Percentiles rank a stretch among this genome's conserved stretches.
Conservation (phyloP, 345 rosid genomes). For the Adansonia digitata region DNA sequence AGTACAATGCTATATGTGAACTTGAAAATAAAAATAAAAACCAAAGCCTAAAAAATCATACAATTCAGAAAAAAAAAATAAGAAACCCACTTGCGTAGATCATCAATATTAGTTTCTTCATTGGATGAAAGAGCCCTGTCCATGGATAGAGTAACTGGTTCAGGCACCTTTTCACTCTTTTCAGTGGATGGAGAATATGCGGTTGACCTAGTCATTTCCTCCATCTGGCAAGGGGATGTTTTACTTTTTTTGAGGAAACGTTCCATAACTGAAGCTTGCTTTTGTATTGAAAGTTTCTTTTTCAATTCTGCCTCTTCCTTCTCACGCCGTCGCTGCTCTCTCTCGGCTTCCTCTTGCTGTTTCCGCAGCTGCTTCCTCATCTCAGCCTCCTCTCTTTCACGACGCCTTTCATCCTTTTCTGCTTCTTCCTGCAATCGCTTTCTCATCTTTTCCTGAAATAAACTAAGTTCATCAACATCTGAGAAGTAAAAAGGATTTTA, state of each 20-base stretch:
- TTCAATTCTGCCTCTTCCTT: slow-evolving; percentile 72
- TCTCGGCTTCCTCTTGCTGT: slow-evolving; percentile 80
- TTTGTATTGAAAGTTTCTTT: slow-evolving; percentile 51
- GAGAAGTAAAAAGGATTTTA: background rate
- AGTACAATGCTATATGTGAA: slow-evolving; percentile 16
- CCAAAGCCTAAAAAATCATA: background rate
- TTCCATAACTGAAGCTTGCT: slow-evolving; percentile 93
- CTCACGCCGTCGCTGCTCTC: slow-evolving; percentile 58
- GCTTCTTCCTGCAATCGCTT: slow-evolving; percentile 57
- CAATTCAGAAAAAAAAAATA: background rate
- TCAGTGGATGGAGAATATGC: slow-evolving; percentile 13
- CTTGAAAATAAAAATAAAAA: slow-evolving; percentile 16
- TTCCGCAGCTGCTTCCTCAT: slow-evolving; percentile 49
- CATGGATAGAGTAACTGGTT: slow-evolving; percentile 42
- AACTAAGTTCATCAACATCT: background rate
- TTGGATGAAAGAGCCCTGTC: slow-evolving; percentile 53
- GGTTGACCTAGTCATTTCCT: slow-evolving; percentile 25
- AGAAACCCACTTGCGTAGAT: slow-evolving; percentile 54
- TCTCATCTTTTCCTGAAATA: slow-evolving; percentile 64
- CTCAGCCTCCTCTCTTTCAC: slow-evolving; percentile 65
- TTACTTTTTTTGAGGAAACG: slow-evolving; percentile 66
- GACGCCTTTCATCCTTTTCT: slow-evolving; percentile 45
- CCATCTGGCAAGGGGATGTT: slow-evolving; percentile 31
- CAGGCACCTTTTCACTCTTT: slow-evolving; percentile 30
- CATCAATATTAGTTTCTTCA: slow-evolving; percentile 38